Base-by-base conservation (phyloP, 83 land plant species). In the Isoetes engelmannii region DNA sequence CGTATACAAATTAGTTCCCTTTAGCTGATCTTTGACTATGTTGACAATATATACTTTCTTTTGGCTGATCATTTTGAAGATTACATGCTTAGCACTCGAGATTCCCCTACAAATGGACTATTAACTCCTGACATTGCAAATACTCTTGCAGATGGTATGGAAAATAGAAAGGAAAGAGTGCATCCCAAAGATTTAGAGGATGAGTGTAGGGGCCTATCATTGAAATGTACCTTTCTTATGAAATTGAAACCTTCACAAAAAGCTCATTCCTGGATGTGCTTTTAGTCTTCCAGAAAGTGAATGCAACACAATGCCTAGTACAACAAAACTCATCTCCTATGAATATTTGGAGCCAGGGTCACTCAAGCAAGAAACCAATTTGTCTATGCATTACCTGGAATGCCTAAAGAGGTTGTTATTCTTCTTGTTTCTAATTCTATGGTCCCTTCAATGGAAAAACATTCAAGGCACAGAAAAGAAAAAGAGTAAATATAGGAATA, bases 121-220 rank as follows among this genome's bases (percentile, higher is more conserved):
- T 6, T 63, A 7, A 63, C 66, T 37, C 66, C 66, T 9, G 66
- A 63, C 7, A 46, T 21, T 43, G 62, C 19, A 8, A 43, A 63
- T 28, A 28, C 46, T 28, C 28, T 46, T 7, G 66, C 66, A 42
- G 66, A 63, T 42, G 66, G 66, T 63, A n/a, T 42, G 42, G 66
- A 63, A 28, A 46, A 5, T 6, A 63, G 66, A 46, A 63, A 63
- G 44, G 66, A 42, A 7, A 12, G 53, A 49, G 53, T 49, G 12
- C 10, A 49, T 63, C 47, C 46, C 45, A 63, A 63, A n/a, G 66
- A 63, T 7, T 28, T 63, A 7, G 66, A 63, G 66, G 28, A 63
- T 7, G 66, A 63, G 46, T 63, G 66, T 43, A 63, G 66, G 5
- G 66, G 66, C n/a, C 66, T 46, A 6, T 43, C 44, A 7, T 37